phyloP scores from a whole-genome alignment of 1,284 basidiomycete species.

The Pseudozyma tsukubaensis region DNA sequence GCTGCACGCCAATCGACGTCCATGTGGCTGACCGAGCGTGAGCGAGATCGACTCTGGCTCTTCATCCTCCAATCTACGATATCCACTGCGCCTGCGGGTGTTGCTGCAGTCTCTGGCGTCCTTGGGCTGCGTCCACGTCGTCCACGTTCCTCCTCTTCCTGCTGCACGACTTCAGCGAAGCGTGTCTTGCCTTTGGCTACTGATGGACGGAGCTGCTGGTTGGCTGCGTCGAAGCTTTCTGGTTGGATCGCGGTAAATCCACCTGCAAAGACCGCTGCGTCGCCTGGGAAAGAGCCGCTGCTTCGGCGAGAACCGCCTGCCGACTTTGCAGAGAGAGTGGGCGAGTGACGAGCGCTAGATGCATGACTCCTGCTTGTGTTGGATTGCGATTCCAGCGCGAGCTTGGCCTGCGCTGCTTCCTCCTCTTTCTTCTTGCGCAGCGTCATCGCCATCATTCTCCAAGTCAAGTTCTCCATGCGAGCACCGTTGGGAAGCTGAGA shows the following conservation, averaged over 20 bases:
- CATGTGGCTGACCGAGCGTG: conserved; percentile 75
- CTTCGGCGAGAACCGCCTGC: conserved; percentile 35
- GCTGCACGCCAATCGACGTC: conserved; percentile 97
- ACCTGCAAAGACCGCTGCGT: conserved; percentile 14
- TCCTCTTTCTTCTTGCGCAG: conserved; percentile 80
- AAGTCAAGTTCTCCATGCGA: conserved; percentile 95
- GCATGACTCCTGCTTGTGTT: conserved; percentile 37
- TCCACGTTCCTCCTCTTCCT: conserved; percentile 59
- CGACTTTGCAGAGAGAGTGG: conserved; percentile 34
- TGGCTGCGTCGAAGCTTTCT: neutral
- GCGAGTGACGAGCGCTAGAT: conserved; percentile 43
- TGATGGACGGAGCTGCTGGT: conserved; percentile 11
- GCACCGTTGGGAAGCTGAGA: conserved; percentile 88
- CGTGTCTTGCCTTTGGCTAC: conserved; percentile 70
- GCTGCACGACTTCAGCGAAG: conserved; percentile 70
- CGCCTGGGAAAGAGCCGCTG: conserved; percentile 46
- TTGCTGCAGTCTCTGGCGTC: conserved; percentile 57
- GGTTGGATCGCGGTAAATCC: conserved; percentile 45
- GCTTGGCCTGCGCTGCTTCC: conserved; percentile 54
- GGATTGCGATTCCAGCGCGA: conserved; percentile 25
- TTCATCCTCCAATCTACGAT: conserved; percentile 67
- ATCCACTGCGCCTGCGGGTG: conserved; percentile 47
- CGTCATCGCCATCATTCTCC: conserved; percentile 97
- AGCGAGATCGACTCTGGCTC: conserved; percentile 69
- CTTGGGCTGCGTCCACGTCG: conserved; percentile 55